A percentile compares a stretch with the other conserved stretches of the same genome.
Evolutionary conservation across 2,329 filamentous ascomycete species (phyloP).

Genomic region (Claviceps maximensis): DNA sequence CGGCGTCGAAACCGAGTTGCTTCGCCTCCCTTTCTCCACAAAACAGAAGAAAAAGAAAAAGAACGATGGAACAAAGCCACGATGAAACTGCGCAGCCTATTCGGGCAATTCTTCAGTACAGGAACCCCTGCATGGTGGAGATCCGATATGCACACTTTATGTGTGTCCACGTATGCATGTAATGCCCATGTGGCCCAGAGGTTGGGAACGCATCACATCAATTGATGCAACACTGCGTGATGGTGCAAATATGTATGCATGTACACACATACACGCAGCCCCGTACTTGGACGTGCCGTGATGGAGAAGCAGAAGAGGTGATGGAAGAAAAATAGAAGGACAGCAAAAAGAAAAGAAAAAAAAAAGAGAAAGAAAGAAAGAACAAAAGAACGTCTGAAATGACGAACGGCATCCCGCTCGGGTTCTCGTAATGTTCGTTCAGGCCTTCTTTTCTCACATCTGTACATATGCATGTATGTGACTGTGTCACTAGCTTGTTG

Average conservation of each 20-base stretch:
- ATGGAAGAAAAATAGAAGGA: not conserved
- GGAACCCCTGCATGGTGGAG: not conserved
- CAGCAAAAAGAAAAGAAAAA: not conserved
- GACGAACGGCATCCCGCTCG: not conserved
- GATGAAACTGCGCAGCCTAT: not conserved
- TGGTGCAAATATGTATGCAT: too few relatives aligned
- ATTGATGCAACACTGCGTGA: too few relatives aligned
- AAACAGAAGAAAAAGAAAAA: not conserved
- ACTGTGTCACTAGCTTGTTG: not conserved
- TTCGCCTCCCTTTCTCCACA: not conserved
- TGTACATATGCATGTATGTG: too few relatives aligned
- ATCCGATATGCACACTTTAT: too few relatives aligned
- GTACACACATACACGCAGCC: not conserved
- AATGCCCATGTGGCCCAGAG: not conserved
- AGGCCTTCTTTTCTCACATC: not conserved
- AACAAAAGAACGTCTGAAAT: not conserved
- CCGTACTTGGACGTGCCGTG: not conserved
- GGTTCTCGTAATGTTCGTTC: not conserved
- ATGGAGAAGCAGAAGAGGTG: not conserved
- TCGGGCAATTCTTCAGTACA: not conserved
- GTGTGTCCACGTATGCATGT: too few relatives aligned
- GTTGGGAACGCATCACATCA: too few relatives aligned
- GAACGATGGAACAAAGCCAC: not conserved
- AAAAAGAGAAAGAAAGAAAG: not conserved
- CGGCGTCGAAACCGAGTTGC: not conserved